A percentile compares a stretch with the other conserved stretches of the same genome.
Conservation (phyloP, 306 rosid species). For the Cucurbita ficifolia region DNA sequence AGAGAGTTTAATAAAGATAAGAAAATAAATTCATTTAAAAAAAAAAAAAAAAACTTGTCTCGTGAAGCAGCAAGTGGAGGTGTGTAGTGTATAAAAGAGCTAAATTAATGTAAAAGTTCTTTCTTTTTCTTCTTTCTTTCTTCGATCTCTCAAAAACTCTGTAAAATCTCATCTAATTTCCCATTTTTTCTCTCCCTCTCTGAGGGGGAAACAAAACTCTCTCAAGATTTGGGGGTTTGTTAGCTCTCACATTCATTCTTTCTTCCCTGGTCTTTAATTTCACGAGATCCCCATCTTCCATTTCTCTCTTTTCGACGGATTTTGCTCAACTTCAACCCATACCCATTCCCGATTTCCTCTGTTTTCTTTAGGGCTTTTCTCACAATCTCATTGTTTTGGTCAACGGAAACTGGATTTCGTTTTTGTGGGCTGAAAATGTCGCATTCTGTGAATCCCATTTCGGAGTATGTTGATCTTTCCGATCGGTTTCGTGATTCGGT, state of each 20-base stretch:
- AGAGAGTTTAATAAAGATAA: too few relatives aligned
- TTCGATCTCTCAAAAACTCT: slow-evolving; percentile 10
- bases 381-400: background rate
- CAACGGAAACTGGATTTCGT: background rate
- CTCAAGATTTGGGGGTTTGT: too few relatives aligned
- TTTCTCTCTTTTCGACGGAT: slow-evolving; percentile 3
- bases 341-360: background rate
- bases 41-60: slow-evolving; percentile 32
- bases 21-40: background rate
- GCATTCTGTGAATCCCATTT: slow-evolving; percentile 45
- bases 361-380: background rate
- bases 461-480: slow-evolving; percentile 27
- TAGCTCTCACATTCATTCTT: slow-evolving; percentile 92
- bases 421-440: slow-evolving; percentile 34
- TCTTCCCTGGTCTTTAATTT: slow-evolving; percentile 64
- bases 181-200: slow-evolving; percentile 3
- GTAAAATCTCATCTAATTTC: slow-evolving; percentile 2
- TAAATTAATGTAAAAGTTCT: slow-evolving; percentile 14
- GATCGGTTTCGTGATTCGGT: slow-evolving; percentile 54
- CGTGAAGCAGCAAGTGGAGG: slow-evolving; percentile 67
- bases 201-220: background rate
- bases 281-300: slow-evolving; percentile 81
- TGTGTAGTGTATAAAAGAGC: background rate
- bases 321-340: slow-evolving; percentile 24
- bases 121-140: slow-evolving; percentile 14